A percentile compares a stretch with the other conserved stretches of the same genome.
Evolutionary conservation across 768 basidiomycete genomes (phyloP).

Genomic region (Lentinus tigrinus): DNA sequence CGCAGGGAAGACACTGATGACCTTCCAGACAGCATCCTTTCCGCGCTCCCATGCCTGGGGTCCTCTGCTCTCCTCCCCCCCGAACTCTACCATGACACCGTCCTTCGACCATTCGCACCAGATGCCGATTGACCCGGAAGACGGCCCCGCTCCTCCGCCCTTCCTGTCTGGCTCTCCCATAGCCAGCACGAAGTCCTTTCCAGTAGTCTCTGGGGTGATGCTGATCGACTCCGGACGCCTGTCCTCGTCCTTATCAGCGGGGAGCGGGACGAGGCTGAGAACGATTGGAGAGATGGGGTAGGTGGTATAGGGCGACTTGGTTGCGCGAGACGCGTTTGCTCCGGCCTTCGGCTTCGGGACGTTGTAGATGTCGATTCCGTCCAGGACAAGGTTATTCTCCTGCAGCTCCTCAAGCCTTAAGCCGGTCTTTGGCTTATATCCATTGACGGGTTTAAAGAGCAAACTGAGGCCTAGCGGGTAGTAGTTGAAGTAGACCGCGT

Average conservation of each 20-base stretch:
- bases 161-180: constrained; percentile 90
- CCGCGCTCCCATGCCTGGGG: constrained; percentile 87
- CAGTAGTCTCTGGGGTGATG: constrained; percentile 53
- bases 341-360: constrained; percentile 33
- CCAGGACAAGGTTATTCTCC: constrained; percentile 53
- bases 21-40: constrained; percentile 77
- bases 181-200: constrained; percentile 70
- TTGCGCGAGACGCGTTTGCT: constrained; percentile 28
- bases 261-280: constrained; percentile 36
- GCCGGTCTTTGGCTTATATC: constrained; percentile 56
- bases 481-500: constrained; percentile 88
- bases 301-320: constrained; percentile 49
- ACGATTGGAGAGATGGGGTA: constrained; percentile 57
- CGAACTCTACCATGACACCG: constrained; percentile 86
- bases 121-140: constrained; percentile 81
- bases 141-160: constrained; percentile 85
- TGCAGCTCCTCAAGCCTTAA: constrained; percentile 45
- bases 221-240: constrained; percentile 41
- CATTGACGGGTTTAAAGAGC: constrained; percentile 64
- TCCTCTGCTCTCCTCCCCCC: constrained; percentile 72
- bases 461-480: constrained; percentile 76
- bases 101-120: constrained; percentile 91
- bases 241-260: constrained; percentile 18
- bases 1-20: constrained; percentile 60
- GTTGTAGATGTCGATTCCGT: constrained; percentile 86